Evolutionary conservation across 805 yeast species (phyloP), one percentile per base, ranked within the genome.

Genomic region (Ogataea trehalophila): DNA sequence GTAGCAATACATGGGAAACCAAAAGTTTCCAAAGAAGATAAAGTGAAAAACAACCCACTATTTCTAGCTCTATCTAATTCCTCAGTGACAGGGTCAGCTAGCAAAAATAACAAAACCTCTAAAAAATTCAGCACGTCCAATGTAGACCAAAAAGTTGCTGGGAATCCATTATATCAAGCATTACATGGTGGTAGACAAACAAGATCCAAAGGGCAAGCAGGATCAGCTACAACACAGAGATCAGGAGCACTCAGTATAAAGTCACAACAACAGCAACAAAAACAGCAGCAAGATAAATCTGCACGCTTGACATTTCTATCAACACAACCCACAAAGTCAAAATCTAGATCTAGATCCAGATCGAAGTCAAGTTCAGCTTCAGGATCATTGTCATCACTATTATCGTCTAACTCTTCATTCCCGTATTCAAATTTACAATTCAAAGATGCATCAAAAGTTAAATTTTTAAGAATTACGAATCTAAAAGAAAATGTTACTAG

Each of bases 401-500:
- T n/a, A 16, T 16, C 14, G 3, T 26, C 31, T 26, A 26, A 13
- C 31, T 26, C 31, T 26, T 26, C 31, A 9, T 26, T 3, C 31
- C 3, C 11, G 9, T 26, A 26, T 26, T 26, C 31, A 9, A 11
- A 26, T 26, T 9, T 58, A 22, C 55, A 37, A 14, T 54, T 68
- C 39, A 62, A 57, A 46, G 54, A 62, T 39, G 54, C 58, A 0
- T 47, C 63, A 1, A 37, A 43, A 6, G 51, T 57, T 8, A 54
- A 52, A 23, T 57, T 67, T 42, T 42, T 69, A 14, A 57, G 66
- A 38, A 53, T 70, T 8, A 47, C 46, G 15, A 70, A 70, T 45
- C 43, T 70, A 7, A 58, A 53, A 17, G 53, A 56, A 13, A 71
- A 65, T 5, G 70, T 67, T 0, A 45, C 63, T 1, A 55, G 58